Percentiles rank a stretch among this genome's conserved stretches.
These are phyloP conservation scores for Ophiostoma piceae DNA, from an alignment of 2,329 filamentous ascomycete genomes.

Conservation along the genomic window DNA sequence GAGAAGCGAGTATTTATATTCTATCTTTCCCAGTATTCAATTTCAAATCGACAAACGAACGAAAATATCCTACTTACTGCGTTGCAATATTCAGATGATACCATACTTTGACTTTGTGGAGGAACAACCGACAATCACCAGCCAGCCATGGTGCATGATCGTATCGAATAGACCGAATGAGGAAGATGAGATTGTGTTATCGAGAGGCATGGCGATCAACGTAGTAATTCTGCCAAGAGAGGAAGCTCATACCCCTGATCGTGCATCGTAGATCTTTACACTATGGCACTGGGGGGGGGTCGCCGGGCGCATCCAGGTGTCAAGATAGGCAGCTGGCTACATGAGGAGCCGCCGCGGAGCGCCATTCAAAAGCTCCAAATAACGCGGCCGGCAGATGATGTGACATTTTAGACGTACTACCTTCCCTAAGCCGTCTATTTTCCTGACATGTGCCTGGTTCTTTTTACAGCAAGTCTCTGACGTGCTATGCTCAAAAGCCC, in stretches of 20 bases:
- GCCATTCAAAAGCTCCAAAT: background rate
- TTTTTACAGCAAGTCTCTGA: background rate
- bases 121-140: background rate
- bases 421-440: background rate
- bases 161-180: background rate
- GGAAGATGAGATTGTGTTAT: slow-evolving; percentile 11
- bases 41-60: background rate
- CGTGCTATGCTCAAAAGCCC: background rate
- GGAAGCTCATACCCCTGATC: slow-evolving; percentile 11
- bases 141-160: background rate
- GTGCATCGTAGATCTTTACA: slow-evolving; percentile 5
- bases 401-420: background rate
- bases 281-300: background rate
- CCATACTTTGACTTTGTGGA: background rate
- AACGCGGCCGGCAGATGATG: background rate
- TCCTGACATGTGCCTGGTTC: background rate
- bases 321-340: slow-evolving; percentile 13
- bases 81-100: background rate
- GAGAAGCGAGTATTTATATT: background rate
- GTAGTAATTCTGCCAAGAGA: slow-evolving; percentile 4
- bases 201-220: slow-evolving; percentile 9
- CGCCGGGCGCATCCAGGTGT: background rate
- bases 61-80: background rate
- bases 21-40: background rate
- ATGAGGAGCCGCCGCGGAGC: background rate